phyloP scores from a whole-genome alignment of 768 basidiomycete genomes.

The Rhizopogon sp. region DNA sequence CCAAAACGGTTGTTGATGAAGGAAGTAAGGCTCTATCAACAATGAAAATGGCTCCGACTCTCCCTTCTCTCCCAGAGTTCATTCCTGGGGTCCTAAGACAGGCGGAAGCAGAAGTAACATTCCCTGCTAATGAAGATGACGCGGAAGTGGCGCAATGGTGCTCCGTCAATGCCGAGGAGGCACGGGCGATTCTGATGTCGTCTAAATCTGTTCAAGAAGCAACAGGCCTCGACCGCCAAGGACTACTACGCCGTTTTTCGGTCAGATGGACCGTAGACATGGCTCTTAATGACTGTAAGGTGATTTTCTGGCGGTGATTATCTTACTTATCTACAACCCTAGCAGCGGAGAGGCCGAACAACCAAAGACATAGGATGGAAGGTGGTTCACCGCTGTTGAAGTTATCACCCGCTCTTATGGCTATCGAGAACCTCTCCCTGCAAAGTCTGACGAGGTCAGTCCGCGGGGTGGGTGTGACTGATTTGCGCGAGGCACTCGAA shows the following conservation, averaged over 20 bases:
- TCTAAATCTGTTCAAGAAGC: conserved; percentile 53
- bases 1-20: conserved; percentile 5
- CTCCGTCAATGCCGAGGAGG: conserved; percentile 48
- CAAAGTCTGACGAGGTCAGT: conserved; percentile 78
- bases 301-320: conserved; percentile 4
- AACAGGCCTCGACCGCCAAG: conserved; percentile 56
- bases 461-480: conserved; percentile 80
- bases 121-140: conserved; percentile 27
- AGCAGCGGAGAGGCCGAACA: conserved; percentile 54
- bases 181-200: conserved; percentile 52
- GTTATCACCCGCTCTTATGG: conserved; percentile 84
- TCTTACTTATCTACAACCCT: conserved; percentile 1
- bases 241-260: conserved; percentile 49
- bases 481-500: conserved; percentile 85
- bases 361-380: conserved; percentile 62
- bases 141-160: conserved; percentile 20
- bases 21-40: conserved; percentile 39
- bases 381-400: conserved; percentile 71
- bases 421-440: conserved; percentile 84
- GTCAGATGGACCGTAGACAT: conserved; percentile 68
- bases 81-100: conserved; percentile 38
- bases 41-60: conserved; percentile 30
- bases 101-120: conserved; percentile 39
- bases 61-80: conserved; percentile 31
- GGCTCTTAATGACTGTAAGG: conserved; percentile 74